phyloP scores from a whole-genome alignment of 2,329 filamentous ascomycete species.

The Didymella lethalis region DNA sequence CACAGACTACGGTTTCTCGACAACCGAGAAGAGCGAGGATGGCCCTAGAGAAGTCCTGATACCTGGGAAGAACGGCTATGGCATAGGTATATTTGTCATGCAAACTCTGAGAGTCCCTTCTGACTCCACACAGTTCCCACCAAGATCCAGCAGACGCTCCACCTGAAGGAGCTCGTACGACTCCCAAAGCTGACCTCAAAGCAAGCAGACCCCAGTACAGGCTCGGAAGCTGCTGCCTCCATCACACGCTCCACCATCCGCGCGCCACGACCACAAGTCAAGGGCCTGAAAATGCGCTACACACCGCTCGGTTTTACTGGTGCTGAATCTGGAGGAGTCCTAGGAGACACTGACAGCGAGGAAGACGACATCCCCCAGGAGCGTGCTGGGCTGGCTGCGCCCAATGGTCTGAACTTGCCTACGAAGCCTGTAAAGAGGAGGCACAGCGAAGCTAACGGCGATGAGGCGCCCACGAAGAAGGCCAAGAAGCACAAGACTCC shows the following conservation, averaged over 20 bases:
- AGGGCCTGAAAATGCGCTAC: constrained; percentile 72
- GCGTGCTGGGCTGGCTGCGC: constrained; percentile 36
- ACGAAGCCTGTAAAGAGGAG: constrained; percentile 50
- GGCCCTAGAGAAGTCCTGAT: constrained; percentile 68
- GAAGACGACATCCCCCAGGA: constrained; percentile 48
- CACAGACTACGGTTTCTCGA: constrained; percentile 67
- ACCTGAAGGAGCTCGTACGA: constrained; percentile 69
- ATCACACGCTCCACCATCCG: constrained; percentile 60
- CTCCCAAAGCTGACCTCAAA: constrained; percentile 56
- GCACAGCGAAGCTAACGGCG: constrained; percentile 43
- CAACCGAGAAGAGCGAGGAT: constrained; percentile 60
- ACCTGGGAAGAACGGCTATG: constrained; percentile 65
- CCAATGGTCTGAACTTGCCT: constrained; percentile 32
- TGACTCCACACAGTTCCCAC: constrained; percentile 28
- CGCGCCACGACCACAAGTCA: constrained; percentile 69
- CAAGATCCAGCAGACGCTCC: constrained; percentile 66
- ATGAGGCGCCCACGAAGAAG: constrained; percentile 49
- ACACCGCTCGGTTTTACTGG: constrained; percentile 68
- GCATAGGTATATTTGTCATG: constrained; percentile 57
- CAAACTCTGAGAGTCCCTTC: not conserved
- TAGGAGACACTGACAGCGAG: constrained; percentile 55
- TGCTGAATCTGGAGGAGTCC: constrained; percentile 52
- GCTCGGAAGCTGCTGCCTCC: constrained; percentile 52
- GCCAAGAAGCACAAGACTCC: constrained; percentile 49
- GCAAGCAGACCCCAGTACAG: constrained; percentile 53